A percentile compares a stretch with the other conserved stretches of the same genome.
These are phyloP conservation scores for Rhodotorula glutinis DNA, from an alignment of 1,284 basidiomycete genomes.

Conservation along the genomic window DNA sequence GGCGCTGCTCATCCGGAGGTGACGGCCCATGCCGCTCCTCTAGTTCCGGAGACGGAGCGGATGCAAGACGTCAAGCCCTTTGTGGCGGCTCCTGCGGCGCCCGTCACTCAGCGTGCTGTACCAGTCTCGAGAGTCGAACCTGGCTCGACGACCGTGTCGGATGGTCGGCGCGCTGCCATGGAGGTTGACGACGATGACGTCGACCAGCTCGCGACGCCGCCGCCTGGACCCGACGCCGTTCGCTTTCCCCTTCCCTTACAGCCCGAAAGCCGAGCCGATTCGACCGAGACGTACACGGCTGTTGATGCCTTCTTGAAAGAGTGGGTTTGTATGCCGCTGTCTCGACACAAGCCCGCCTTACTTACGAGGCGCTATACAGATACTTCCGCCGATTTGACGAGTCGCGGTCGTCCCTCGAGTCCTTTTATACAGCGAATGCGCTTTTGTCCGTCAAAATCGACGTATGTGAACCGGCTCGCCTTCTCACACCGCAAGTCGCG, in stretches of 20 bases:
- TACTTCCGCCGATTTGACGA: slow-evolving; percentile 35
- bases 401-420: slow-evolving; percentile 23
- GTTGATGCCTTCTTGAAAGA: slow-evolving; percentile 25
- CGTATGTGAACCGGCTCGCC: slow-evolving; percentile 9
- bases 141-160: too few relatives aligned
- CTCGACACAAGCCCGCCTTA: too few relatives aligned
- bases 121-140: too few relatives aligned
- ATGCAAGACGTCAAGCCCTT: slow-evolving; percentile 11
- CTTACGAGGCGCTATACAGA: slow-evolving; percentile 8
- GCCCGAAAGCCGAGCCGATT: slow-evolving; percentile 12
- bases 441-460: slow-evolving; percentile 31
- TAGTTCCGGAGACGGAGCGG: neutral
- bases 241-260: slow-evolving; percentile 19
- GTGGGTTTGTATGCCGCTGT: neutral
- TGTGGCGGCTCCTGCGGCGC: neutral
- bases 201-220: slow-evolving; percentile 10
- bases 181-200: slow-evolving; percentile 1
- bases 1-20: too few relatives aligned
- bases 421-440: slow-evolving; percentile 25
- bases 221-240: neutral
- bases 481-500: neutral
- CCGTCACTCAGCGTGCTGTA: too few relatives aligned
- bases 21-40: too few relatives aligned
- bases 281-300: slow-evolving; percentile 6
- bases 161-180: too few relatives aligned